Base-by-base conservation (phyloP, 257 asterid genomes). In the Penstemon barbatus region DNA sequence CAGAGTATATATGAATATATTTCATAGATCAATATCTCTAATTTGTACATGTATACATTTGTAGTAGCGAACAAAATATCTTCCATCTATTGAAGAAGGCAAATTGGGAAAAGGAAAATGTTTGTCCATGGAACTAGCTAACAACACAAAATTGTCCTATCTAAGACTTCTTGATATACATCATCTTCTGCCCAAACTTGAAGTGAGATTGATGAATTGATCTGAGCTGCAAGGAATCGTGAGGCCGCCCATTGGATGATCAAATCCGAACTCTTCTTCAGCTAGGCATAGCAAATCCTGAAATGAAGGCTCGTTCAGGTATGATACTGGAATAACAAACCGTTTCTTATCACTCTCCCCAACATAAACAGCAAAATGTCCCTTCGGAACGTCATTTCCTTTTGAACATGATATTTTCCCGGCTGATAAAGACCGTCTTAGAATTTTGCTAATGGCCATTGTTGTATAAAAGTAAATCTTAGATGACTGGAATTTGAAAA, bases 161-260 rank as follows among this genome's bases (percentile, higher is more conserved):
- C 66, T 49, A 43, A 5, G 63, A 38, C 54, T 55, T 36, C 13
- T 12, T 18, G 37, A 42, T 19, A 11, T 36, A 63, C 9, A 15
- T 81, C 65, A 68, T 43, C 1, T 18, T 77, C 57, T 65, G 52
- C 66, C 43, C 55, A 85, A 62, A 3, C 50, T 70, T 19, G 85
- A 73, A n/a, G 79, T 72, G 53, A 83, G 11, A 49, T 71, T 12
- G 6, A 61, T 15, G 54, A 88, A 88, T 12, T 64, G 39, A 4
- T 25, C 33, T 25, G 2, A 2, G 2, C 33, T 25, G 33, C 33
- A 25, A 25, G 33, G 33, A 25, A 25, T 25, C 33, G 33, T 25
- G 33, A 25, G 33, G 33, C 33, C 33, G 33, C 33, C 33, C 33
- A 44, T 62, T 19, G 67, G 67, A 19, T 44, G 67, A 10, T 62